A percentile compares a stretch with the other conserved stretches of the same genome.
Evolutionary conservation across 2,329 filamentous ascomycete genomes (phyloP).

Genomic region (Ophiostoma piceae): DNA sequence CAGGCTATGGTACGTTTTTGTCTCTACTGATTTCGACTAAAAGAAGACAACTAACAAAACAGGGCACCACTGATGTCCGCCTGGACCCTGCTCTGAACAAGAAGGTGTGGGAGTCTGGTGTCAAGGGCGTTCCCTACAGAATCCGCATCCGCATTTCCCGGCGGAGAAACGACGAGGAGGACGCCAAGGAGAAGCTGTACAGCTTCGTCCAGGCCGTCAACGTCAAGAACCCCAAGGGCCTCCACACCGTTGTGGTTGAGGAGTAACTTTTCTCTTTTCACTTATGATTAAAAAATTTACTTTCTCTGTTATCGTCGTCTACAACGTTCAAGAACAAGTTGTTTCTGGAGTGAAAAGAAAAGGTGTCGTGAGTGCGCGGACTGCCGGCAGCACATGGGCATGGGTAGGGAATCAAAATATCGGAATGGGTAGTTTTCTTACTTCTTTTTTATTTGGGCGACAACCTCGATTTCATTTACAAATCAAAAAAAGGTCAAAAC

Average conservation of each 20-base stretch:
- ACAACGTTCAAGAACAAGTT: background rate
- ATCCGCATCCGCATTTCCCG: slow-evolving; percentile 97
- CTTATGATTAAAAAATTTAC: slow-evolving; percentile 12
- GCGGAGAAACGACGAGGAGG: slow-evolving; percentile 99
- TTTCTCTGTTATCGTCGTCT: slow-evolving; percentile 2
- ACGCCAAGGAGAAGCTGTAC: slow-evolving; percentile 99
- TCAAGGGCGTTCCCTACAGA: slow-evolving; percentile 98
- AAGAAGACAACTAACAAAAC: background rate
- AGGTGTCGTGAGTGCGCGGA: slow-evolving; percentile 12
- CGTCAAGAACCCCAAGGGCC: slow-evolving; percentile 98
- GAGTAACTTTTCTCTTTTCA: slow-evolving; percentile 45
- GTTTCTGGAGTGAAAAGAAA: background rate
- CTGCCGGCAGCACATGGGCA: slow-evolving; percentile 18
- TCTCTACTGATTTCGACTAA: no score
- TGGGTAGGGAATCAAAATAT: slow-evolving; percentile 20
- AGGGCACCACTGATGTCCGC: slow-evolving; percentile 97
- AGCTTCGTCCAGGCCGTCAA: slow-evolving; percentile 99
- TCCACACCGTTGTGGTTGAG: slow-evolving; percentile 84
- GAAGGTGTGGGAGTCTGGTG: slow-evolving; percentile 99
- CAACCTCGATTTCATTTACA: slow-evolving; percentile 22
- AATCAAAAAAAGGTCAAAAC: slow-evolving; percentile 22
- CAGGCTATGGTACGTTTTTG: slow-evolving; percentile 90
- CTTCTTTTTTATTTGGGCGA: slow-evolving; percentile 22
- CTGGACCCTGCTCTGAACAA: slow-evolving; percentile 99
- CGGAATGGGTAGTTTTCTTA: slow-evolving; percentile 21